phyloP scores from a whole-genome alignment of 2,329 filamentous ascomycete genomes.

The Fusarium foetens region DNA sequence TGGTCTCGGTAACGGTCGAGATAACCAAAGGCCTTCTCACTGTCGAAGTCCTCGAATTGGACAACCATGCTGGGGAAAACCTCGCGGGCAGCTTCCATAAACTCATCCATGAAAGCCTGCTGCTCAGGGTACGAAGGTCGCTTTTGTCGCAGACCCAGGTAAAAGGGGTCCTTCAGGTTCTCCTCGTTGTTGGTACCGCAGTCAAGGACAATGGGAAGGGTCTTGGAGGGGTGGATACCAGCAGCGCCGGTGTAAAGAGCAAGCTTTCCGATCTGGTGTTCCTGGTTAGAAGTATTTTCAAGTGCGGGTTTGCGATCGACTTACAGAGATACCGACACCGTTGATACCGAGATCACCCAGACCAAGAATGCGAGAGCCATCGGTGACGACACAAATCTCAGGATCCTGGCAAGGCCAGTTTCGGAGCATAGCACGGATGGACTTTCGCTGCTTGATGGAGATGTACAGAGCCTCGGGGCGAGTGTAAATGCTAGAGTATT shows the following conservation, averaged over 20 bases:
- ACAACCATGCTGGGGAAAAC: slow-evolving; percentile 75
- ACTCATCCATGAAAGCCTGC: slow-evolving; percentile 93
- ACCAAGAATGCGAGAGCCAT: slow-evolving; percentile 91
- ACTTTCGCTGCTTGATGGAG: slow-evolving; percentile 92
- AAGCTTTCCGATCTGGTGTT: slow-evolving; percentile 81
- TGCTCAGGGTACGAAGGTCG: slow-evolving; percentile 82
- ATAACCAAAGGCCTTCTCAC: slow-evolving; percentile 88
- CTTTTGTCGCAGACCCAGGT: slow-evolving; percentile 87
- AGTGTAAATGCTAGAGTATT: slow-evolving; percentile 96
- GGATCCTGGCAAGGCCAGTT: slow-evolving; percentile 94
- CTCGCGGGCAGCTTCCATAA: slow-evolving; percentile 91
- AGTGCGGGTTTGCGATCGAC: slow-evolving; percentile 44
- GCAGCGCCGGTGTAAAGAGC: slow-evolving; percentile 95
- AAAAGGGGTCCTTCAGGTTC: slow-evolving; percentile 77
- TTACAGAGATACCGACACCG: slow-evolving; percentile 94
- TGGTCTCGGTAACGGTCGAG: slow-evolving; percentile 87
- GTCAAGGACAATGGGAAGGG: slow-evolving; percentile 75
- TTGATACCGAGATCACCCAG: slow-evolving; percentile 96
- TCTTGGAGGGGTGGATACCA: slow-evolving; percentile 91
- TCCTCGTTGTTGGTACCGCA: slow-evolving; percentile 73
- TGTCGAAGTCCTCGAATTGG: slow-evolving; percentile 98
- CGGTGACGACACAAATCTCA: slow-evolving; percentile 96
- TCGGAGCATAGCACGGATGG: slow-evolving; percentile 85
- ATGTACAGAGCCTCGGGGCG: slow-evolving; percentile 96
- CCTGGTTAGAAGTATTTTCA: slow-evolving; percentile 32